A percentile compares a stretch with the other conserved stretches of the same genome.
These are phyloP conservation scores for Sporobolomyces phaffii DNA, from an alignment of 768 basidiomycete genomes.

Conservation along the genomic window DNA sequence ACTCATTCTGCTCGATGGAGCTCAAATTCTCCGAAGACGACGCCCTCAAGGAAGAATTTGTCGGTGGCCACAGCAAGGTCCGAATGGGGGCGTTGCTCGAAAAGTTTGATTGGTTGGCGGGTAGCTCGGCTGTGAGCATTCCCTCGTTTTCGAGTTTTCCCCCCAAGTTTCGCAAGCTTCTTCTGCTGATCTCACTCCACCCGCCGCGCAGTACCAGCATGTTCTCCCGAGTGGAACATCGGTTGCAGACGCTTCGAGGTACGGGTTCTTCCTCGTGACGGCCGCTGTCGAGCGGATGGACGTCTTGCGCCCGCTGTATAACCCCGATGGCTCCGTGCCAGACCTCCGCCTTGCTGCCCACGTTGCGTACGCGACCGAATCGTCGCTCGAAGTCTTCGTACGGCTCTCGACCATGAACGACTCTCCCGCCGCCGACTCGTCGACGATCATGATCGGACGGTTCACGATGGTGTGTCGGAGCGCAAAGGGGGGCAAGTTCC, in stretches of 20 bases:
- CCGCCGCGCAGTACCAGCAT: slow-evolving; percentile 33
- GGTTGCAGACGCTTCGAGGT: slow-evolving; percentile 19
- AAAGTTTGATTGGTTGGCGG: slow-evolving; percentile 9
- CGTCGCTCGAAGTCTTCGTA: slow-evolving; percentile 38
- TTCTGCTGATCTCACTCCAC: slow-evolving; percentile 8
- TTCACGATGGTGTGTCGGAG: slow-evolving; percentile 42
- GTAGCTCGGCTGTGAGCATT: slow-evolving; percentile 10
- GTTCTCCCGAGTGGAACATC: slow-evolving; percentile 31
- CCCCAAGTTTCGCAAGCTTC: too few relatives aligned
- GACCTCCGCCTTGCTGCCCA: slow-evolving; percentile 41
- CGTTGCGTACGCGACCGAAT: slow-evolving; percentile 35
- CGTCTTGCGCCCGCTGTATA: slow-evolving; percentile 31
- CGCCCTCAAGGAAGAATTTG: slow-evolving; percentile 28
- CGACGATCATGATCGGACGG: slow-evolving; percentile 38
- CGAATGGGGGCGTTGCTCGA: slow-evolving; percentile 39
- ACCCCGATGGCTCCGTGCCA: slow-evolving; percentile 29
- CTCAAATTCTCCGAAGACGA: slow-evolving; percentile 29
- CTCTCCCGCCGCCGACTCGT: neutral
- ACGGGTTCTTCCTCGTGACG: slow-evolving; percentile 41
- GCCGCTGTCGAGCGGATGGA: slow-evolving; percentile 42
- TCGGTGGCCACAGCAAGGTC: slow-evolving; percentile 31
- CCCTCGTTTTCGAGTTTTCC: slow-evolving; percentile 20
- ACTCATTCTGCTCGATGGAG: slow-evolving; percentile 36
- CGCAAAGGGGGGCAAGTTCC: slow-evolving; percentile 29
- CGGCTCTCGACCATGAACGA: slow-evolving; percentile 31